Base-by-base conservation (phyloP, 2,329 filamentous ascomycete genomes). In the Fusarium globosum region DNA sequence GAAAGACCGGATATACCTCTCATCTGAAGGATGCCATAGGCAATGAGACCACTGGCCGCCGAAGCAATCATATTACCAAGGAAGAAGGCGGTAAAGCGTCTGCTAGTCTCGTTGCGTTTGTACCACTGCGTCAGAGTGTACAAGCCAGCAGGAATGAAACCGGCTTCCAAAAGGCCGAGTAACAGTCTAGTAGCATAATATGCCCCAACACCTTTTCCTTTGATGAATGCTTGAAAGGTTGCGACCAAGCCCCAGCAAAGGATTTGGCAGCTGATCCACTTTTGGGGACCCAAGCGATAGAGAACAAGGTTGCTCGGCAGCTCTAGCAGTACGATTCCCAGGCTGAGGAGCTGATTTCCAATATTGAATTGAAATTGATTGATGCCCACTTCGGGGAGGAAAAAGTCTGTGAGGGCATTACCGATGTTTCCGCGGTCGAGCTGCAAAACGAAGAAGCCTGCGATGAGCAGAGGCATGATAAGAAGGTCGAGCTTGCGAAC, bases 51-150 rank as follows among this genome's bases (percentile, higher is more conserved):
- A 18, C 42, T 59, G 23, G 43, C 42, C 2, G 83, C 84, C 28
- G 79, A 79, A 6, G 83, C 82, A 30, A 81, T 74, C 62, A 83
- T 81, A 48, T 85, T 86, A 10, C 84, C 84, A 26, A 86, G 80
- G 59, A 85, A 85, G 71, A 83, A 86, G 45, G 76, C 78, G n/a
- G 83, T 80, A 52, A 85, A 83, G 4, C 84, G 79, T 68, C 83
- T 84, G 36, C 82, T 83, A 0, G 82, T 85, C 66, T 86, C 84
- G 11, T 80, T 79, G 2, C 80, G 80, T 30, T 84, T 86, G 64
- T 86, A 86, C 84, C 84, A 86, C 9, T 81, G 79, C 0, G 84
- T 85, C 6, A 86, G 79, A 1, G 85, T 85, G 72, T 82, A 86
- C 6, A 86, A 76, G 26, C 83, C 83, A 4, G 83, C 85, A 8